Conservation (phyloP, 345 rosid genomes). For the Eucalyptus cloeziana region DNA sequence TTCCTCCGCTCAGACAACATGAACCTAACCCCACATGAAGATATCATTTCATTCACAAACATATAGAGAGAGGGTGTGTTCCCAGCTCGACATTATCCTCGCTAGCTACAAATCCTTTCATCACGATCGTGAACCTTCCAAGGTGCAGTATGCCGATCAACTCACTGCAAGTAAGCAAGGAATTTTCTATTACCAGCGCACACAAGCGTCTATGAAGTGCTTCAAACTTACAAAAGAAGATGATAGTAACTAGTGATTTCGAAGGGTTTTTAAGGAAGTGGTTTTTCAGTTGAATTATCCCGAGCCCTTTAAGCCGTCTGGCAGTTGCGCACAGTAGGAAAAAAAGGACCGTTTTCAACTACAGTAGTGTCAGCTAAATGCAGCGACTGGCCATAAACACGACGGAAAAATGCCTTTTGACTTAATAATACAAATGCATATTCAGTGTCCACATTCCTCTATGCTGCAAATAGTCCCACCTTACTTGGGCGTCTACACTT, state of each 20-base stretch:
- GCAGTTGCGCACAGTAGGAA: neutral
- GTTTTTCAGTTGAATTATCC: neutral
- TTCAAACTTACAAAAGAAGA: neutral
- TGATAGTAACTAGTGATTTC: neutral
- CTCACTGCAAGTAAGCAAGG: neutral
- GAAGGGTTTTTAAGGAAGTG: neutral
- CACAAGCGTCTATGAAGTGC: neutral
- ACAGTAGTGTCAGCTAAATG: neutral
- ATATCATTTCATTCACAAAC: neutral
- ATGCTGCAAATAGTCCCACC: neutral
- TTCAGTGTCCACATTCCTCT: neutral
- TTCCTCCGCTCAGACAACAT: neutral
- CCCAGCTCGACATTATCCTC: neutral
- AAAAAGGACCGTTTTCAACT: neutral
- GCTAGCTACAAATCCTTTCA: neutral
- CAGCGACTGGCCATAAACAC: neutral
- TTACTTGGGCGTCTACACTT: neutral
- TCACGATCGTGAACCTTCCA: neutral
- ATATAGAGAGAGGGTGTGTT: neutral
- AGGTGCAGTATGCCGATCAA: neutral
- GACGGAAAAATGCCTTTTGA: neutral
- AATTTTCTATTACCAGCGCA: neutral
- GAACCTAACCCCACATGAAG: neutral
- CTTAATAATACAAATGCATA: neutral
- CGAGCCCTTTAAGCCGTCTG: neutral